phyloP scores from a whole-genome alignment of 23 red algal species.

The Gracilariopsis chorda region DNA sequence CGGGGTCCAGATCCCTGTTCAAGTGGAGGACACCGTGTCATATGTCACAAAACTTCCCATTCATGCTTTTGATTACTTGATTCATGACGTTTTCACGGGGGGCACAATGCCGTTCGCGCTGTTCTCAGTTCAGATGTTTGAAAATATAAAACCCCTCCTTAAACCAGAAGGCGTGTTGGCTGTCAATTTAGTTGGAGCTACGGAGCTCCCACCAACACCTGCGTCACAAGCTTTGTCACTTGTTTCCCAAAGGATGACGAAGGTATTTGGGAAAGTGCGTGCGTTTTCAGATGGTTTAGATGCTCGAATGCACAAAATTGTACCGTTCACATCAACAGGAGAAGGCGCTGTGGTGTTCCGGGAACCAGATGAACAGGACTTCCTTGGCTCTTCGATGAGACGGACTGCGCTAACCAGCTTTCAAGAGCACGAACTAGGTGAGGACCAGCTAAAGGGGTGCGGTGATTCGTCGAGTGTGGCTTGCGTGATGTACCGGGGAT shows the following conservation, averaged over 20 bases:
- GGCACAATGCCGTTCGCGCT: constrained; percentile 39
- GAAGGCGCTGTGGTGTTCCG: background rate
- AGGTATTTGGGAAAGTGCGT: constrained; percentile 31
- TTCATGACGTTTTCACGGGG: constrained; percentile 69
- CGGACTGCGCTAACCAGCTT: constrained; percentile 1
- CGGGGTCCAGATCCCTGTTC: background rate
- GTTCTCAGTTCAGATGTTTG: background rate
- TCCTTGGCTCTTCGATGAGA: constrained; percentile 43
- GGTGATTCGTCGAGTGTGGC: background rate
- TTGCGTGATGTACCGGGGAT: constrained; percentile 33
- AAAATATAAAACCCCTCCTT: background rate
- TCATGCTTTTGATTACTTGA: constrained; percentile 30
- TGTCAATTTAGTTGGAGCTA: constrained; percentile 62
- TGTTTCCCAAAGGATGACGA: constrained; percentile 16
- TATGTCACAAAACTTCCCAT: background rate
- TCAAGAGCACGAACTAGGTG: constrained; percentile 10
- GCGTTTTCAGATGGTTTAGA: constrained; percentile 45
- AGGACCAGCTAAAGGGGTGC: background rate
- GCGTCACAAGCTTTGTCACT: constrained; percentile 10
- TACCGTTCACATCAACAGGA: constrained; percentile 29
- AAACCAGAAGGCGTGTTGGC: constrained; percentile 45
- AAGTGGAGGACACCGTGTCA: constrained; percentile 17
- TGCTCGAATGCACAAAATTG: constrained; percentile 43
- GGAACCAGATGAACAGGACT: constrained; percentile 7
- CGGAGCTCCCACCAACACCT: background rate